Evolutionary conservation across 768 basidiomycete species (phyloP).

Genomic region (Podaxis pistillaris): DNA sequence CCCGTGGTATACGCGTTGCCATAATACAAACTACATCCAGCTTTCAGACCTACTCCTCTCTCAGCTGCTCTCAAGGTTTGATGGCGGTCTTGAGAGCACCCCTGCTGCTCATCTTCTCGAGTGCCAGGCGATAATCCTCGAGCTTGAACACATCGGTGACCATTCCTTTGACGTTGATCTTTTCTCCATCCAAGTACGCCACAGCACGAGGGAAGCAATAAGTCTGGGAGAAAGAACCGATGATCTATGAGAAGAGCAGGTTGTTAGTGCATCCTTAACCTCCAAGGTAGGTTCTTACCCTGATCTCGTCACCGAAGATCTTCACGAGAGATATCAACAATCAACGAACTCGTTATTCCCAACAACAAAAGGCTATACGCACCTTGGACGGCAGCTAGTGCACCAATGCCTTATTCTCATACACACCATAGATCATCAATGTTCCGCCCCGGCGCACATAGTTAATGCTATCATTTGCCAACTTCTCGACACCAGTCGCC

Average conservation of each 20-base stretch:
- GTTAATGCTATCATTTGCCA: slow-evolving; percentile 88
- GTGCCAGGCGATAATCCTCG: slow-evolving; percentile 66
- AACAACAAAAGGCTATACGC: slow-evolving; percentile 35
- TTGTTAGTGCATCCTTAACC: not conserved
- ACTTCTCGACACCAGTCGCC: slow-evolving; percentile 72
- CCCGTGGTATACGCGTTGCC: too few relatives aligned
- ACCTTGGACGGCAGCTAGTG: slow-evolving; percentile 88
- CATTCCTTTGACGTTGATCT: slow-evolving; percentile 80
- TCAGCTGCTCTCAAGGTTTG: slow-evolving; percentile 38
- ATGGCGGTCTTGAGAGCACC: slow-evolving; percentile 61
- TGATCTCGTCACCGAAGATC: slow-evolving; percentile 72
- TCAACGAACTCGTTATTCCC: not conserved
- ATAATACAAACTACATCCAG: not conserved
- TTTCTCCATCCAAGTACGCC: slow-evolving; percentile 84
- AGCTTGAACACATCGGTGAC: slow-evolving; percentile 62
- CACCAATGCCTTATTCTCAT: slow-evolving; percentile 80
- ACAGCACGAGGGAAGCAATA: slow-evolving; percentile 91
- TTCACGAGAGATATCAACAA: slow-evolving; percentile 2
- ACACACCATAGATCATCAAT: slow-evolving; percentile 88
- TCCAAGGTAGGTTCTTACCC: slow-evolving; percentile 22
- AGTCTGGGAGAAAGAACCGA: slow-evolving; percentile 88
- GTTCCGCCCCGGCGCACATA: slow-evolving; percentile 86
- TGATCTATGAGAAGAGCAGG: slow-evolving; percentile 49
- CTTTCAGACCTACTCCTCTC: not conserved
- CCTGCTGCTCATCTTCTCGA: slow-evolving; percentile 71